Evolutionary conservation across 495 filamentous ascomycete species (phyloP), one percentile per base, ranked within the genome.

Genomic region (Neurospora sp.): DNA sequence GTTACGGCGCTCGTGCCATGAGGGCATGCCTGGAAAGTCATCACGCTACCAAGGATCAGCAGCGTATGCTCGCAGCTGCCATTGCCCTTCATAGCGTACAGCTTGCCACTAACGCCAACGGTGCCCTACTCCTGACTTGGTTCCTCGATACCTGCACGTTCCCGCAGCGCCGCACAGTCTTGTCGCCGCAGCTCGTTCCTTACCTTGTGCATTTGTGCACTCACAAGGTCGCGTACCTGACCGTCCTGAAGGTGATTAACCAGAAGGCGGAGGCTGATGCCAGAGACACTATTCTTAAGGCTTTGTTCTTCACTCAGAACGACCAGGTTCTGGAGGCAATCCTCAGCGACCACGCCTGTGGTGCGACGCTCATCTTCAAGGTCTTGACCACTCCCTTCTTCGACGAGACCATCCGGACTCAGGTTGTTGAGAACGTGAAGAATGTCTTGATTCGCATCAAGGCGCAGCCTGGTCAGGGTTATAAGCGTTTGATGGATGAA

Each of bases 81-180:
- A 97, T 99, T 82, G 93, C 94, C 37, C 86, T 98, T 59, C 95
- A 98, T 83, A 97, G 96, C 76, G 96, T 98, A 46, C 94, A 97
- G 80, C 88, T 99, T 71, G 94, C 96, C 10, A 98, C 96, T 35
- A 98, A 98, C 80, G 92, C 94, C 39, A 99, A 99, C 77, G 96
- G 96, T 14, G 96, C 96, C 54, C 85, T 99, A 69, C 84, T 99
- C 42, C 86, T 99, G 70, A 99, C 96, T 38, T 99, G 96, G 96
- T 97, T 98, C 88, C 86, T 99, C 70, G 96, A 99, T 80, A 99
- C 96, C 4, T 99, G 96, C 87, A 98, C 91, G 39, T 97, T 98
- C 85, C 93, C 94, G 72, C 90, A 91, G 74, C 91, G 96, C 72
- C 92, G 96, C 72, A 96, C 92, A 18, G 95, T 98, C 27, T 89